Conservation (phyloP, 2,329 filamentous ascomycete genomes). For the Aspergillus flavus region DNA sequence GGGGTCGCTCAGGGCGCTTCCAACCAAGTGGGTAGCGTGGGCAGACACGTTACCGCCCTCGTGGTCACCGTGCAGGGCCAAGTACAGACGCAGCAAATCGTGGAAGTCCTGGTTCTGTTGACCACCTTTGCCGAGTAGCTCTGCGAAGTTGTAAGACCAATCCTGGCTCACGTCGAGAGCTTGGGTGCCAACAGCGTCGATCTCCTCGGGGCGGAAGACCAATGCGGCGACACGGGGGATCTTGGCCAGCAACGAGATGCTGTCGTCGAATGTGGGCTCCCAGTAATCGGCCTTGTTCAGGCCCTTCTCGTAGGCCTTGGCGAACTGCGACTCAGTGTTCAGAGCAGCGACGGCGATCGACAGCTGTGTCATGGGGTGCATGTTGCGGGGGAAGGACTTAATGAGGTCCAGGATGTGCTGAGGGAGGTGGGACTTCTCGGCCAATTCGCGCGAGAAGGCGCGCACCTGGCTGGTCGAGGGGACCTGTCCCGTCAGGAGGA, state of each 20-base stretch:
- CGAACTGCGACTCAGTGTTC: conserved; percentile 92
- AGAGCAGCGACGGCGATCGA: conserved; percentile 93
- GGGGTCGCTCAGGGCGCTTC: conserved; percentile 89
- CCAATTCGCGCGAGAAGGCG: conserved; percentile 79
- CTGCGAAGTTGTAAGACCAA: conserved; percentile 98
- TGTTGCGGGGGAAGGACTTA: conserved; percentile 81
- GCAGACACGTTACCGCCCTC: conserved; percentile 98
- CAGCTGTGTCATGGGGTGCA: conserved; percentile 99
- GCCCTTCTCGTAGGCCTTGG: conserved; percentile 87
- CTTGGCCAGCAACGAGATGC: conserved; percentile 90
- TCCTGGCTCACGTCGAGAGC: conserved; percentile 82
- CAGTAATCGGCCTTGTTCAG: conserved; percentile 97
- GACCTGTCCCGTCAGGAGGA: conserved; percentile 89
- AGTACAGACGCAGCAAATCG: conserved; percentile 88
- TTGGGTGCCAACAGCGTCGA: conserved; percentile 72
- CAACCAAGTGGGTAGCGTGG: conserved; percentile 91
- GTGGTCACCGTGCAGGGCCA: conserved; percentile 96
- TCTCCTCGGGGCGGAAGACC: conserved; percentile 88
- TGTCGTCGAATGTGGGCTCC: conserved; percentile 97
- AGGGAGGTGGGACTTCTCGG: conserved; percentile 81
- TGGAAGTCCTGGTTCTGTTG: conserved; percentile 76
- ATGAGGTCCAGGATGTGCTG: conserved; percentile 84
- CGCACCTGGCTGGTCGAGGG: conserved; percentile 82
- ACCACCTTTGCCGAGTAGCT: conserved; percentile 89
- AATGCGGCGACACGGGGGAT: conserved; percentile 95